Percentiles rank a stretch among this genome's conserved stretches.
Conservation (phyloP, 495 filamentous ascomycete genomes). For the Tuber umbilicatum region DNA sequence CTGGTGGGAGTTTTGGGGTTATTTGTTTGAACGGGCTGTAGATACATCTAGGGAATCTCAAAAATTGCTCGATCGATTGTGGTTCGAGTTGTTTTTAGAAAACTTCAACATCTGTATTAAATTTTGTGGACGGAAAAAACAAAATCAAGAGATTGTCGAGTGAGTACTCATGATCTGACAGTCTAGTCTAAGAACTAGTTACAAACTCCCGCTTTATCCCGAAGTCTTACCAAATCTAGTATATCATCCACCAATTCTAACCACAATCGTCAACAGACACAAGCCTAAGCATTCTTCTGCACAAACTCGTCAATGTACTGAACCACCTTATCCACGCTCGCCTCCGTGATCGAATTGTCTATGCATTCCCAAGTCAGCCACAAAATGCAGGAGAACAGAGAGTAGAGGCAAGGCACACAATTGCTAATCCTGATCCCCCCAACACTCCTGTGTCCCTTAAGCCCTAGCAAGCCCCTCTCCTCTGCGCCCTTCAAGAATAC, state of each 20-base stretch:
- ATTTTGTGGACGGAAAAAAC: neutral
- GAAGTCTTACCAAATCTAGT: neutral
- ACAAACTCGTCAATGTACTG: conserved; percentile 56
- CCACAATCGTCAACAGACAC: neutral
- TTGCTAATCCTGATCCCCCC: conserved; percentile 61
- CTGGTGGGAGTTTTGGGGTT: neutral
- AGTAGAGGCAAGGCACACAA: conserved; percentile 38
- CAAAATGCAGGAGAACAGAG: conserved; percentile 8
- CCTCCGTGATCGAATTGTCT: conserved; percentile 58
- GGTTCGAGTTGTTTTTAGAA: neutral
- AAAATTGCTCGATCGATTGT: neutral
- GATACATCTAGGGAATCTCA: neutral
- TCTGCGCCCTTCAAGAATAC: conserved; percentile 67
- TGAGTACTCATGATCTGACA: neutral
- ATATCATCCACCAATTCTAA: neutral
- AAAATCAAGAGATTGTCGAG: neutral
- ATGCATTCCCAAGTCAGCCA: conserved; percentile 9
- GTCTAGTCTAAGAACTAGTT: neutral
- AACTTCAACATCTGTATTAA: neutral
- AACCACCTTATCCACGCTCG: conserved; percentile 55
- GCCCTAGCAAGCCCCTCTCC: conserved; percentile 55
- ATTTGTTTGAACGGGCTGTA: neutral
- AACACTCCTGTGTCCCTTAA: conserved; percentile 78
- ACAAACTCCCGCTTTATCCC: neutral
- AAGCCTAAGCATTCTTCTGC: conserved; percentile 14